Conservation (phyloP, 2,329 filamentous ascomycete species). For the Cryphonectria japonica region DNA sequence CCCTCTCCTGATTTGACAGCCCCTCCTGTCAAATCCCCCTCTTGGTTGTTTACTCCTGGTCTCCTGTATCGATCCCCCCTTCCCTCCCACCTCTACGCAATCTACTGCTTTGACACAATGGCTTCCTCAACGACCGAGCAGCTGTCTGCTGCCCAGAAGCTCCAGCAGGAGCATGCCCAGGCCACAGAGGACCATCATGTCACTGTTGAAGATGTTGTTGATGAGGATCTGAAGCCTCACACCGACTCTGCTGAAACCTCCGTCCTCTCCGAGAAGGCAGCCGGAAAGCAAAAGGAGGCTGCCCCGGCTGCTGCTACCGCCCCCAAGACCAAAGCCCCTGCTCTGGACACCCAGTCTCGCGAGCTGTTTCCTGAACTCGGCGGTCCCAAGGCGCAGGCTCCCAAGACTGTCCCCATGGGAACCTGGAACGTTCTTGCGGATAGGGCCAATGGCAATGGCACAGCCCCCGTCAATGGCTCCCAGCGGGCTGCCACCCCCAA, state of each 20-base stretch:
- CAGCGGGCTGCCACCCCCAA: conserved; percentile 67
- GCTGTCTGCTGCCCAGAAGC: conserved; percentile 62
- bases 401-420: conserved; percentile 59
- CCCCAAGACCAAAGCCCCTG: conserved; percentile 42
- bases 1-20: conserved; percentile 27
- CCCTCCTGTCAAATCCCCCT: conserved; percentile 30
- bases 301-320: conserved; percentile 19
- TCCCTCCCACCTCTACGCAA: conserved; percentile 25
- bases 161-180: conserved; percentile 65
- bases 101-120: conserved; percentile 41
- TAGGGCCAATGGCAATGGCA: conserved; percentile 62
- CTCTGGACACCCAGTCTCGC: conserved; percentile 82
- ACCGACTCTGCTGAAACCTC: conserved; percentile 48
- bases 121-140: conserved; percentile 45
- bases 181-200: conserved; percentile 53
- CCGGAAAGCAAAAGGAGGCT: conserved; percentile 65
- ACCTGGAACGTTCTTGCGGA: conserved; percentile 69
- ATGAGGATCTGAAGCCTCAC: conserved; percentile 65
- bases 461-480: conserved; percentile 60
- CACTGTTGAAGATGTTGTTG: conserved; percentile 79
- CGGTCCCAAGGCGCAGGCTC: conserved; percentile 66
- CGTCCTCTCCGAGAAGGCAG: conserved; percentile 63
- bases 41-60: conserved; percentile 30
- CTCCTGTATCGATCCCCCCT: conserved; percentile 31
- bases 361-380: conserved; percentile 95